Conservation (phyloP, 2,329 filamentous ascomycete species). For the Fusarium continuum region DNA sequence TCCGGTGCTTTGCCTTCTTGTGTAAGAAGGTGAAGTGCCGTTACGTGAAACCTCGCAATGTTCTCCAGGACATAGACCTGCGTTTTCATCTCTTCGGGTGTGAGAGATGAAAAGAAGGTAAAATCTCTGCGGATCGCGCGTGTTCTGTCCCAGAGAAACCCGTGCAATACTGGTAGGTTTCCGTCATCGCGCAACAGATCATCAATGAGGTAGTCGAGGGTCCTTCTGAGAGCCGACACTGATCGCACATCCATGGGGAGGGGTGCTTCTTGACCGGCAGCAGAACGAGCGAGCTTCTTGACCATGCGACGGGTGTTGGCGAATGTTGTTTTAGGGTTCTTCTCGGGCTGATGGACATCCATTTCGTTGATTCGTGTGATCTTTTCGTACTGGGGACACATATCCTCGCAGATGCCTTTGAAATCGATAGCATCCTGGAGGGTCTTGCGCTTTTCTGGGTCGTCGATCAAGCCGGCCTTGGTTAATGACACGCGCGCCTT, state of each 20-base stretch:
- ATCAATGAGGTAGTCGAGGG: conserved; percentile 71
- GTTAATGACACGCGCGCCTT: conserved; percentile 67
- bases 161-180: conserved; percentile 65
- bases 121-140: conserved; percentile 74
- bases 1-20: conserved; percentile 64
- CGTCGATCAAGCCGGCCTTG: conserved; percentile 68
- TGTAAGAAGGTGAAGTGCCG: conserved; percentile 70
- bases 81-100: conserved; percentile 63
- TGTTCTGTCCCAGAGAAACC: conserved; percentile 74
- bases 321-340: conserved; percentile 55
- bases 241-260: conserved; percentile 75
- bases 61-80: conserved; percentile 72
- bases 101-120: conserved; percentile 71
- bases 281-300: conserved; percentile 73
- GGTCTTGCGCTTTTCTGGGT: conserved; percentile 69
- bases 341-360: conserved; percentile 67
- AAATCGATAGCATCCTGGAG: conserved; percentile 72
- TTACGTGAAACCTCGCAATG: conserved; percentile 73
- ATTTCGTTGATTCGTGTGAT: conserved; percentile 69
- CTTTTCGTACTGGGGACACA: conserved; percentile 75
- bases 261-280: conserved; percentile 73
- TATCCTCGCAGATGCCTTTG: conserved; percentile 73
- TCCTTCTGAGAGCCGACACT: conserved; percentile 64
- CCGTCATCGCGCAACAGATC: conserved; percentile 64
- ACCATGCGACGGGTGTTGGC: conserved; percentile 66